Evolutionary conservation across 352 stramenopile species (phyloP).

Genomic region (Globisporangium viniferum): DNA sequence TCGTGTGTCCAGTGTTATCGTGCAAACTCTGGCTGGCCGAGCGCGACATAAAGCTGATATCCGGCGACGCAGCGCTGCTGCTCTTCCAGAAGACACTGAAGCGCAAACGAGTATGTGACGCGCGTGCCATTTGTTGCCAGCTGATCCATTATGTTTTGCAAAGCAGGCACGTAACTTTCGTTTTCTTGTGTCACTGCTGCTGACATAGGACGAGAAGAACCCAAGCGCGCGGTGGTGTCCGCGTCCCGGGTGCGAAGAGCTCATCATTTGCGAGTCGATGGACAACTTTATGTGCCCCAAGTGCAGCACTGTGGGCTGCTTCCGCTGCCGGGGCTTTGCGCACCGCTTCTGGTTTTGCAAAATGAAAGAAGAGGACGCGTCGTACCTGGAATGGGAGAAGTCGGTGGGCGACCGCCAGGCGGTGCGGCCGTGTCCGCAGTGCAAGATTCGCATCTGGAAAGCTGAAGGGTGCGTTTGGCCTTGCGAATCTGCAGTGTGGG

Average conservation of each 20-base stretch:
- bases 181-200: background rate
- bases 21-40: slow-evolving; percentile 40
- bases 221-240: slow-evolving; percentile 72
- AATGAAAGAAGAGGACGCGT: slow-evolving; percentile 2
- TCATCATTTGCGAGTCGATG: slow-evolving; percentile 54
- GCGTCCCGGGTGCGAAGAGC: slow-evolving; percentile 47
- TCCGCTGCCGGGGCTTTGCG: slow-evolving; percentile 46
- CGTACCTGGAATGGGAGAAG: slow-evolving; percentile 1
- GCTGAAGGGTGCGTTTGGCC: background rate
- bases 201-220: slow-evolving; percentile 63
- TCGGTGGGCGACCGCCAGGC: background rate
- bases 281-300: slow-evolving; percentile 60
- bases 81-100: background rate
- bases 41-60: slow-evolving; percentile 34
- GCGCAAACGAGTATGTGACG: background rate
- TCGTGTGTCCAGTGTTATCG: slow-evolving; percentile 57
- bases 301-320: slow-evolving; percentile 54
- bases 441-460: background rate
- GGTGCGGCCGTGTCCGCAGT: background rate
- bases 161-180: no score
- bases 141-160: background rate
- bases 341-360: slow-evolving; percentile 63
- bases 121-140: background rate
- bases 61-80: slow-evolving; percentile 12
- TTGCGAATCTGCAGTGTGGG: background rate